phyloP scores from a whole-genome alignment of 805 yeast species.

The Grigorovia transvaalensis region DNA sequence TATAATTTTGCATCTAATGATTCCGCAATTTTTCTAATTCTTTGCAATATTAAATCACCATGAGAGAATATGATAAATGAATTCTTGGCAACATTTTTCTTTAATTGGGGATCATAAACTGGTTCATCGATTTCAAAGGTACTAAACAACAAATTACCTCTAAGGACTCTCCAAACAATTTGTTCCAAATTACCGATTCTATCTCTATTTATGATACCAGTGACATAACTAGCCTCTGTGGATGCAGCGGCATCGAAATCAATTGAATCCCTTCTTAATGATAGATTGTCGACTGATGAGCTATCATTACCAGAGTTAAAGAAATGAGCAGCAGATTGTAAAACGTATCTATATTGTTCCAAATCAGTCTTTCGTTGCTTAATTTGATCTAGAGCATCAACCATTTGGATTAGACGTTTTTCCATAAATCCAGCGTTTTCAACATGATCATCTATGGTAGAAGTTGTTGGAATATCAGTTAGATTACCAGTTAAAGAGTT shows the following conservation, averaged over 20 bases:
- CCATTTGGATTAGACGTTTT: constrained; percentile 60
- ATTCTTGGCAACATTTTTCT: constrained; percentile 41
- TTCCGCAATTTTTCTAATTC: constrained; percentile 57
- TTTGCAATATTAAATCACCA: constrained; percentile 49
- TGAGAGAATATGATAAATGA: constrained; percentile 62
- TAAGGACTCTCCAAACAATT: constrained; percentile 62
- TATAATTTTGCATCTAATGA: constrained; percentile 57
- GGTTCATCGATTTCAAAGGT: constrained; percentile 46
- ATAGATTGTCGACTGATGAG: constrained; percentile 2
- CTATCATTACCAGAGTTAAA: constrained; percentile 25
- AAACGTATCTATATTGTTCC: constrained; percentile 49
- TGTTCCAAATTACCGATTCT: constrained; percentile 53
- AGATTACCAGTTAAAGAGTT: constrained; percentile 27
- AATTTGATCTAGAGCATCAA: constrained; percentile 56
- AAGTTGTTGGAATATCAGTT: constrained; percentile 32
- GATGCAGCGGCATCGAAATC: constrained; percentile 22
- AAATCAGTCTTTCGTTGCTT: constrained; percentile 44
- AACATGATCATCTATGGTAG: constrained; percentile 63
- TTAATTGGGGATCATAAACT: constrained; percentile 45
- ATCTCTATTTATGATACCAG: constrained; percentile 57
- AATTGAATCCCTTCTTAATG: constrained; percentile 10
- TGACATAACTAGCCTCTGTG: constrained; percentile 36
- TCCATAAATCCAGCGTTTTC: constrained; percentile 59
- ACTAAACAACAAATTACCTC: constrained; percentile 61
- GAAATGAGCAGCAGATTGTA: constrained; percentile 40